Percentiles rank a stretch among this genome's conserved stretches.
phyloP scores from a whole-genome alignment of 305 asterid species.

The Fraxinus angustifolia region DNA sequence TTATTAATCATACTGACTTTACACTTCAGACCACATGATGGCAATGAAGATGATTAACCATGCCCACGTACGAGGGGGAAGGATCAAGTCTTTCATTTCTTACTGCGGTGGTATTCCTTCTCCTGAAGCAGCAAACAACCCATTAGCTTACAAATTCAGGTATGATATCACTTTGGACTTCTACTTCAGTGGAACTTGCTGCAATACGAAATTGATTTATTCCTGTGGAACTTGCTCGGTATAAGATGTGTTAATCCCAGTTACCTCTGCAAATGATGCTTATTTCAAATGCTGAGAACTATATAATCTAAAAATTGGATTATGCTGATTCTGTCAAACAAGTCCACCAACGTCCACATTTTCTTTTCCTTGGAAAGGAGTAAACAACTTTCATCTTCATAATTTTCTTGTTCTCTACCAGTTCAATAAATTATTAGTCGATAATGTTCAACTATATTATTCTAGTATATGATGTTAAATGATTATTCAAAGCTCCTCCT shows the following conservation, averaged over 20 bases:
- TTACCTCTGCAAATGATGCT: background rate
- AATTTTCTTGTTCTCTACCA: background rate
- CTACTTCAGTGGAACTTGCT: background rate
- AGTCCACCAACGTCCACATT: background rate
- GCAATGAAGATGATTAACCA: slow-evolving; percentile 94
- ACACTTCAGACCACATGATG: slow-evolving; percentile 85
- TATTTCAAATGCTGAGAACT: background rate
- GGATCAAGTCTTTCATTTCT: slow-evolving; percentile 81
- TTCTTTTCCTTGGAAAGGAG: background rate
- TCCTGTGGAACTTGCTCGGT: background rate
- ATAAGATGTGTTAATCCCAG: background rate
- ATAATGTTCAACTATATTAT: background rate
- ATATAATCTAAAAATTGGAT: background rate
- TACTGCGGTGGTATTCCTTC: slow-evolving; percentile 96
- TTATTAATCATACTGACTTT: slow-evolving; percentile 7
- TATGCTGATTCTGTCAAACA: background rate
- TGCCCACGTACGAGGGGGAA: slow-evolving; percentile 75
- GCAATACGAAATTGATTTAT: background rate
- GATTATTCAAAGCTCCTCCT: background rate
- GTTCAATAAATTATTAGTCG: background rate
- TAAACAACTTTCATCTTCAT: background rate
- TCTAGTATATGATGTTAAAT: background rate
- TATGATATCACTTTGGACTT: slow-evolving; percentile 23
- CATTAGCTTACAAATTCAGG: slow-evolving; percentile 95
- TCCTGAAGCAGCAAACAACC: slow-evolving; percentile 89